These are phyloP conservation scores for Aspergillus ruber DNA, from an alignment of 2,329 filamentous ascomycete species.

Conservation along the genomic window DNA sequence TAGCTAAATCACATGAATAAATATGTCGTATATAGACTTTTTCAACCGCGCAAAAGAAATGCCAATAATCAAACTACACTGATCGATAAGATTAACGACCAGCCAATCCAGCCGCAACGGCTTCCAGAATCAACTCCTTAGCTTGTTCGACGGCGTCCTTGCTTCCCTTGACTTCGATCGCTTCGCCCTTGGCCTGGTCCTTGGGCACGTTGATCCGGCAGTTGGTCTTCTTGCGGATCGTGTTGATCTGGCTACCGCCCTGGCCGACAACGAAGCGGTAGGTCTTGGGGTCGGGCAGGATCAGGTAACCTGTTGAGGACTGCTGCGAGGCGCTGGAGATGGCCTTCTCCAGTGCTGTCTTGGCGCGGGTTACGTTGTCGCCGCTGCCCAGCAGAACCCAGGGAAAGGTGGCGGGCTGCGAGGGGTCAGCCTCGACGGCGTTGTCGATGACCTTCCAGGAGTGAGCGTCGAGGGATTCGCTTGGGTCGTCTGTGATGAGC, in stretches of 20 bases:
- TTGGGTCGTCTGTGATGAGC: conserved; percentile 84
- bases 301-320: conserved; percentile 71
- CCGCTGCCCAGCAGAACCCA: conserved; percentile 79
- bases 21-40: not conserved
- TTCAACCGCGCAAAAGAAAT: not conserved
- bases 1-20: not conserved
- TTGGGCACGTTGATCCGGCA: conserved; percentile 92
- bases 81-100: conserved; percentile 8
- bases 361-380: conserved; percentile 77
- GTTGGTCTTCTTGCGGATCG: conserved; percentile 83
- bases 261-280: conserved; percentile 88
- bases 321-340: conserved; percentile 53
- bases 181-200: conserved; percentile 66
- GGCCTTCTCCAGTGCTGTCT: conserved; percentile 64
- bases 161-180: conserved; percentile 81
- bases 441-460: conserved; percentile 75
- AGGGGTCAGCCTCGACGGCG: conserved; percentile 17
- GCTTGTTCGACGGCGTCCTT: conserved; percentile 78
- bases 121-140: conserved; percentile 79
- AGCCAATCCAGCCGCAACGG: conserved; percentile 51
- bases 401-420: conserved; percentile 46
- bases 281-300: conserved; percentile 79
- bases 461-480: conserved; percentile 59
- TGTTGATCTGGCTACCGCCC: conserved; percentile 84
- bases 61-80: conserved; percentile 8